phyloP scores from a whole-genome alignment of 2,329 filamentous ascomycete genomes.

The Sporothrix dimorphospora region DNA sequence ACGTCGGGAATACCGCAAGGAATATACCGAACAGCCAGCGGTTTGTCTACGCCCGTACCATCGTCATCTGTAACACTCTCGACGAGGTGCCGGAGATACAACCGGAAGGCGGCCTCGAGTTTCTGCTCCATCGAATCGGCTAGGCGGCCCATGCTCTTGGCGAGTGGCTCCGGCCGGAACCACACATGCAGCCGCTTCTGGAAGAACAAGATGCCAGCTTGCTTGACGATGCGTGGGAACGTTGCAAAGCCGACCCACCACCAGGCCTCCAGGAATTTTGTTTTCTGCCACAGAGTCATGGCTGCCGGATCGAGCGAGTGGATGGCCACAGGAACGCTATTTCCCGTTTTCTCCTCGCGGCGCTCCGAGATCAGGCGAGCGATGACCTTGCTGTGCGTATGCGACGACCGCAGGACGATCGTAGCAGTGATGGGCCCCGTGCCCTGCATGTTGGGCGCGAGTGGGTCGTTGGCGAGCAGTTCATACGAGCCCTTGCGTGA shows the following conservation, averaged over 20 bases:
- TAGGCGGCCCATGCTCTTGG: constrained; percentile 56
- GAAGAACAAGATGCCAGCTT: constrained; percentile 63
- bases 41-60: background rate
- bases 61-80: constrained; percentile 40
- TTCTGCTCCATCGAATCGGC: constrained; percentile 54
- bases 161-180: constrained; percentile 65
- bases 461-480: constrained; percentile 53
- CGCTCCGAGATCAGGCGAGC: constrained; percentile 59
- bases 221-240: constrained; percentile 65
- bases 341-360: constrained; percentile 42
- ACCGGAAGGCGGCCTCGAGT: constrained; percentile 53
- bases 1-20: constrained; percentile 52
- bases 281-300: constrained; percentile 49
- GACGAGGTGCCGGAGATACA: constrained; percentile 55
- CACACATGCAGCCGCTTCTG: constrained; percentile 62
- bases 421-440: constrained; percentile 57
- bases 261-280: constrained; percentile 58
- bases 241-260: constrained; percentile 70
- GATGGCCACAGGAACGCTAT: constrained; percentile 36
- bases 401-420: constrained; percentile 63
- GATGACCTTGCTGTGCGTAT: constrained; percentile 63
- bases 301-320: constrained; percentile 49
- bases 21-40: constrained; percentile 56
- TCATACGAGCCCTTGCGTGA: constrained; percentile 60
- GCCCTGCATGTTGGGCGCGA: constrained; percentile 45